Percentiles rank a stretch among this genome's conserved stretches.
Evolutionary conservation across 2,329 filamentous ascomycete species (phyloP).

Genomic region (Botrytis pseudocinerea): DNA sequence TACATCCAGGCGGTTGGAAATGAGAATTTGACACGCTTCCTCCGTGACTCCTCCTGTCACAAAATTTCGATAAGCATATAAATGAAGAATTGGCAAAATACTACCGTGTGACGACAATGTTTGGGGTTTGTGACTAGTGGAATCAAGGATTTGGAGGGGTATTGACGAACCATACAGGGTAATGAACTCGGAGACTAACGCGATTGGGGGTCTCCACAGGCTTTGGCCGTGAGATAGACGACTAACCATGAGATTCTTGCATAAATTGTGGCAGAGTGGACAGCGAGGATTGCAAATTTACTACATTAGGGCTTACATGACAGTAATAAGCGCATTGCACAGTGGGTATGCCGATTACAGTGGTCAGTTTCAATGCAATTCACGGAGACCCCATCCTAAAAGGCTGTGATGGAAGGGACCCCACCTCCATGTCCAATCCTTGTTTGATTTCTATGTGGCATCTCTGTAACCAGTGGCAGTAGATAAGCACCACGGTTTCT

Average conservation of each 20-base stretch:
- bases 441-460: neutral
- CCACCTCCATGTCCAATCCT: neutral
- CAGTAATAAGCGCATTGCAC: neutral
- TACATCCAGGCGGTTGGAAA: constrained; percentile 7
- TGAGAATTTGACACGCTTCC: neutral
- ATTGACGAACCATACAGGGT: neutral
- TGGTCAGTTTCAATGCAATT: neutral
- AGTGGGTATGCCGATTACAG: neutral
- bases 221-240: neutral
- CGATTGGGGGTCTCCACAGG: neutral
- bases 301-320: neutral
- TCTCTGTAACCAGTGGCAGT: neutral
- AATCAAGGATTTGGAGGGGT: neutral
- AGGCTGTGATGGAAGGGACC: neutral
- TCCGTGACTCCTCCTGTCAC: constrained; percentile 10
- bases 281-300: neutral
- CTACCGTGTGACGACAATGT: neutral
- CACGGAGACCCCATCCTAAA: neutral
- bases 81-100: neutral
- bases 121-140: neutral
- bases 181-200: neutral
- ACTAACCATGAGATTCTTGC: neutral
- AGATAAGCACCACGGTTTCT: neutral
- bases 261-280: neutral
- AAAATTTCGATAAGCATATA: neutral